Conservation (phyloP, 768 basidiomycete species). For the Dacryopinax spathularia region DNA sequence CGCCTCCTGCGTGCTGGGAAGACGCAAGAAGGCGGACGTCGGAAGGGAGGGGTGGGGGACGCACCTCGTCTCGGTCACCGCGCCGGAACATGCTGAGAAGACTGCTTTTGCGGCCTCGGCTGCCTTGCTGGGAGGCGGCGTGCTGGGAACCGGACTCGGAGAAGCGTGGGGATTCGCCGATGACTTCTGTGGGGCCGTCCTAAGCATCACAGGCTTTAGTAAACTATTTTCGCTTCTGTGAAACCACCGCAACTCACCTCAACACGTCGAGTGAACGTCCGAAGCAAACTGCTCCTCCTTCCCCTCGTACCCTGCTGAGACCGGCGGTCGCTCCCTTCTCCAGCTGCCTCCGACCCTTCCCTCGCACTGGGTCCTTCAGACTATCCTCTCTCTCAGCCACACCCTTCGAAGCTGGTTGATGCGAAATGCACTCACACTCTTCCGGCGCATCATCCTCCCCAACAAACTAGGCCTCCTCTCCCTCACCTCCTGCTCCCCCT, state of each 20-base stretch:
- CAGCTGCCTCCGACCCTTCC: not conserved
- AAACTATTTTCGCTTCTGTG: not conserved
- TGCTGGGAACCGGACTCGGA: not conserved
- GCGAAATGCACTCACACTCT: not conserved
- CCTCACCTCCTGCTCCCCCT: not conserved
- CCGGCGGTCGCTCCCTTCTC: not conserved
- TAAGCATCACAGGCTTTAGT: not conserved
- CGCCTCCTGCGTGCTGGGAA: not conserved
- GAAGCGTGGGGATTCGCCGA: not conserved
- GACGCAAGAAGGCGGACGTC: not conserved
- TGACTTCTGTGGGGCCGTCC: slow-evolving; percentile 1
- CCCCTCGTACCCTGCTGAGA: not conserved
- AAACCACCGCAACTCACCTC: not conserved
- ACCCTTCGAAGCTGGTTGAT: no score
- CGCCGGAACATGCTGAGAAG: not conserved
- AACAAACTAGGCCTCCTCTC: not conserved
- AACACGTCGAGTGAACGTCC: not conserved
- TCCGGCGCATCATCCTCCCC: not conserved
- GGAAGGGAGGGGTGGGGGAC: not conserved
- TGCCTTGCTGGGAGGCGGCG: not conserved
- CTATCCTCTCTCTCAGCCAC: not conserved
- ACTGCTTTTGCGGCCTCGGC: not conserved
- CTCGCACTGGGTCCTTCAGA: not conserved
- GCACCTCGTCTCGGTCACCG: not conserved
- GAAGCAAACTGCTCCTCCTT: not conserved